A percentile compares a stretch with the other conserved stretches of the same genome.
These are phyloP conservation scores for Desmodesmus armatus DNA, from an alignment of 139 green algal genomes.

Conservation along the genomic window DNA sequence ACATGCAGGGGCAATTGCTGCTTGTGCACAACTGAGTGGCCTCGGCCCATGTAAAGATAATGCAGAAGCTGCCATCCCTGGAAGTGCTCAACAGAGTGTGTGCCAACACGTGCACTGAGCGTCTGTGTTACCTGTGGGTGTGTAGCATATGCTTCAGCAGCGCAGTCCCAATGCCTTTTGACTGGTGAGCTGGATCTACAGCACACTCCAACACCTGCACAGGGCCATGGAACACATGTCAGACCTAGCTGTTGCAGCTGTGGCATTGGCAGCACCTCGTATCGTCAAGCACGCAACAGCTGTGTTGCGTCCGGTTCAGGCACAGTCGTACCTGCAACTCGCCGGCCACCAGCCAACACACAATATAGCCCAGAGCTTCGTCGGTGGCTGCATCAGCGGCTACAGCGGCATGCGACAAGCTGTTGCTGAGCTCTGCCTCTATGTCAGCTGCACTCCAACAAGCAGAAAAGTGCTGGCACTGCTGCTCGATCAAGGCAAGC, in stretches of 20 bases:
- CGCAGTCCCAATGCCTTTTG: constrained; percentile 7
- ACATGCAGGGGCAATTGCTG: too few species aligned
- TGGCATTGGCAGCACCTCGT: neutral
- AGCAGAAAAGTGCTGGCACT: constrained; percentile 16
- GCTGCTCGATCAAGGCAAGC: constrained; percentile 30
- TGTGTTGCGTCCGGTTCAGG: neutral
- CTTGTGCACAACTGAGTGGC: too few species aligned
- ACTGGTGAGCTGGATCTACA: constrained; percentile 25
- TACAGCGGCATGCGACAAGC: neutral
- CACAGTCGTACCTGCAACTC: constrained; percentile 21
- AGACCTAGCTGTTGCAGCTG: too few species aligned
- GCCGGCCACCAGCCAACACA: constrained; percentile 32
- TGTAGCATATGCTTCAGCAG: too few species aligned
- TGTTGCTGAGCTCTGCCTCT: neutral
- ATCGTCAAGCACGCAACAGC: neutral
- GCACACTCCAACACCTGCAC: constrained; percentile 44
- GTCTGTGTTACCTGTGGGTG: too few species aligned
- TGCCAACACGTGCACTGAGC: too few species aligned
- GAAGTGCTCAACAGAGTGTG: too few species aligned
- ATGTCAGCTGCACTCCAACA: constrained; percentile 19
- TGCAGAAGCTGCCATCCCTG: too few species aligned
- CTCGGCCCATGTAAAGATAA: too few species aligned
- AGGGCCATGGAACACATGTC: neutral
- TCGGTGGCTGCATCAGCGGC: neutral
- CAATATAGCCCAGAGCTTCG: constrained; percentile 29